Evolutionary conservation across 371 early-diverging fungal genomes (phyloP), one percentile per base, ranked within the genome.

Genomic region (Mucor sp.): DNA sequence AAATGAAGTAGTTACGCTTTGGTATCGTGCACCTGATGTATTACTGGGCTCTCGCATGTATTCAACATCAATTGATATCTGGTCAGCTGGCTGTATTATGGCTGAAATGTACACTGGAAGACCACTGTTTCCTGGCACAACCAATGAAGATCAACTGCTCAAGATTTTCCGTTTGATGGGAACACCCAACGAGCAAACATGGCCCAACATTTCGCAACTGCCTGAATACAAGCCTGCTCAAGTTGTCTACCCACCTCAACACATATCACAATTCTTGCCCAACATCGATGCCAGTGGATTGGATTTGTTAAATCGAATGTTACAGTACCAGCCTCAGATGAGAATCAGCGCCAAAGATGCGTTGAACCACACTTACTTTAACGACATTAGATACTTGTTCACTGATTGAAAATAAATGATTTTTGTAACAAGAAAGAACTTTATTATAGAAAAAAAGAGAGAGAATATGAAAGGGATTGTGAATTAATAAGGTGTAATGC

Each of bases 21-120:
- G 96, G 95, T 94, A 94, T 69, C 90, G 99, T 66, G 94, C 99
- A 5, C 99, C 99, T 4, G 99, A 99, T 80, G 96, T 99, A 9
- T 81, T 99, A 8, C 85, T 98, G 64, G 99, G 99, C 6, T 93
- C 93, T 28, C 89, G 95, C 63, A 93, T 93, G 72, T 99, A 99
- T 79, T 88, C 94, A 9, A 98, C 94, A 19, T 93, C 96, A 8
- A 96, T 99, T 66, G 99, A 99, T 79, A 96, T 99, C 60, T 99
- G 99, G 99, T 96, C 96, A 15, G 92, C 95, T 4, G 99, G 99
- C 6, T 99, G 99, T 81, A 99, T 99, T 74, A 90, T 98, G 88
- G 96, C 95, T 47, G 99, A 98, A 74, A 97, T 95, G 93, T 93
- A 87, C 67, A 84, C 92, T 5, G 98, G 99, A 1, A 77, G 93